phyloP scores from a whole-genome alignment of 2,329 filamentous ascomycete species.

The Fusarium sororula region DNA sequence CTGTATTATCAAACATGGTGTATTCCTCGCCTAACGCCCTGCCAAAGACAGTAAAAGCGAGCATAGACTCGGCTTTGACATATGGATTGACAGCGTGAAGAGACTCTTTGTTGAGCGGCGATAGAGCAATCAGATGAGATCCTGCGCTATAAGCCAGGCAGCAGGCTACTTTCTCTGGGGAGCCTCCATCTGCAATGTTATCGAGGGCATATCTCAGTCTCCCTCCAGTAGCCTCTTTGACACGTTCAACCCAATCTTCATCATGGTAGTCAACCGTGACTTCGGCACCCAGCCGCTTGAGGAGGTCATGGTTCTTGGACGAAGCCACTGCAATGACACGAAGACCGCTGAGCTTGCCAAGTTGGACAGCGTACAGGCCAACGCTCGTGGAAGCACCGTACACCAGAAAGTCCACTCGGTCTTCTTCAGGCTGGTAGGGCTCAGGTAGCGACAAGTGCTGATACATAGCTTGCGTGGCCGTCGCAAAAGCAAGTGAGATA shows the following conservation, averaged over 20 bases:
- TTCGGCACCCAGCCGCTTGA: not conserved
- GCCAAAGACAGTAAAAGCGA: slow-evolving; percentile 11
- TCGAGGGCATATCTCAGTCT: not conserved
- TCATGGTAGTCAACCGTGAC: not conserved
- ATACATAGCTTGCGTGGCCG: slow-evolving; percentile 1
- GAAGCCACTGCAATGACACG: slow-evolving; percentile 8
- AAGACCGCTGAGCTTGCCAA: not conserved
- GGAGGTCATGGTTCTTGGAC: not conserved
- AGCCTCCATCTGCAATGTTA: not conserved
- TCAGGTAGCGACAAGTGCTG: not conserved
- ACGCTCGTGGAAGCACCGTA: slow-evolving; percentile 15
- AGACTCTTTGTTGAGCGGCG: not conserved
- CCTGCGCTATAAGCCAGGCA: not conserved
- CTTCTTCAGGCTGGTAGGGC: accelerated
- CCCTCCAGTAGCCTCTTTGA: not conserved
- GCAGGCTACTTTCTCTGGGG: not conserved
- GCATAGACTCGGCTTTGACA: not conserved
- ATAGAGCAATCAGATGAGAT: not conserved
- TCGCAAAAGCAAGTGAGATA: slow-evolving; percentile 7
- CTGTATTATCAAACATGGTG: not conserved
- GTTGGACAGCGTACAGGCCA: slow-evolving; percentile 4
- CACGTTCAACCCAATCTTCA: not conserved
- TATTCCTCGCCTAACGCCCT: not conserved
- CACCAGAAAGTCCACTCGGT: not conserved
- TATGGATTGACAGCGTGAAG: not conserved